Base-by-base conservation (phyloP, 1,139 yeast genomes). In the Taphrina deformans region DNA sequence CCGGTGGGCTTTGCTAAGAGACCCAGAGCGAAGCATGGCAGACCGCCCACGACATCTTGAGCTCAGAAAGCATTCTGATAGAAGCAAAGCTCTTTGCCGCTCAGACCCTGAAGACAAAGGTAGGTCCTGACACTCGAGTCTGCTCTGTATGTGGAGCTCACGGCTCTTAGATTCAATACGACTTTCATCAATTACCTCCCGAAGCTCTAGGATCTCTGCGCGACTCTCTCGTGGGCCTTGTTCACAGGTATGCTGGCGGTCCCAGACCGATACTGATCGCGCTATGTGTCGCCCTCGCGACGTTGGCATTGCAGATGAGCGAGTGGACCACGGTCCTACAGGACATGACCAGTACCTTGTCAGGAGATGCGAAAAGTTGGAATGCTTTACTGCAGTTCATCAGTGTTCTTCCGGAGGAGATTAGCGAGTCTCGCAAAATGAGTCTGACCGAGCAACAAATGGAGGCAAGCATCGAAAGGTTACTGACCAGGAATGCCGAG, bases 381-480 rank as follows among this genome's bases (percentile, higher is more conserved):
- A 69, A 71, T 12, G 70, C 72, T 23, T 73, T 89, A 59, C 79
- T 95, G 68, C 96, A 89, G 72, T 91, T 92, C 72, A 80, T 95
- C 69, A 86, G 86, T 73, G 86, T 93, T 60, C 78, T 95, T 66
- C 99, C 99, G 0, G 98, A 95, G 74, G 99, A 95, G 75, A 82
- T 93, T 60, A 78, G 86, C 60, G 95, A 89, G 70, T 85, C 86
- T 52, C 87, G 88, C 70, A 86, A 86, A 67, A 84, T 96, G 0
- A 86, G 93, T 35, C 78, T 92, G 67, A 84, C 92, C 2, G 96
- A 89, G 73, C 93, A 87, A 46, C 96, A 92, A 73, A 88, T 89
- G 72, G 81, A 83, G 67, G 71, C 75, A 2, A 82, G 97, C 71
- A 84, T 88, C 1, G 78, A 79, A 46, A 85, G 84, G 68, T 79